Evolutionary conservation across 106 monocot species (phyloP).

Genomic region (Allium fistulosum): DNA sequence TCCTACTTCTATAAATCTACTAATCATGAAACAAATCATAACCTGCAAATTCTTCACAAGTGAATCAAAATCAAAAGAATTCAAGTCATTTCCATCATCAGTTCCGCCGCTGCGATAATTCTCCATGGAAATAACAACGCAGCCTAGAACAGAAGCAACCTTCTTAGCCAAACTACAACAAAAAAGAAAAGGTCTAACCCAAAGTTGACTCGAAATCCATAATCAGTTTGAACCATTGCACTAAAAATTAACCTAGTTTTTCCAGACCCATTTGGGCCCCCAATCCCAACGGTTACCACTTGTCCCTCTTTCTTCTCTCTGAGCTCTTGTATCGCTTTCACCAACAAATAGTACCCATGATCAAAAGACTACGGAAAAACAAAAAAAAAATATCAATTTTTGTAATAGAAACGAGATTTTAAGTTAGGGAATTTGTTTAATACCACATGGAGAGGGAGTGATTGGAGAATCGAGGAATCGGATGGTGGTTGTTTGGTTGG

Average conservation of each 20-base stretch:
- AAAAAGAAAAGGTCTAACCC: neutral
- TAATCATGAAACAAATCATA: neutral
- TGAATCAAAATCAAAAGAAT: slow-evolving; percentile 68
- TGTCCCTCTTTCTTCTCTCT: slow-evolving; percentile 80
- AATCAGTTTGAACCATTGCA: neutral
- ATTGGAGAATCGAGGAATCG: slow-evolving; percentile 82
- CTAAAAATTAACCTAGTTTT: slow-evolving; percentile 62
- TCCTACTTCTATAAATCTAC: neutral
- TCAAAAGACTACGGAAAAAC: slow-evolving; percentile 58
- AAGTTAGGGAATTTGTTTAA: neutral
- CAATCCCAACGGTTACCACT: slow-evolving; percentile 81
- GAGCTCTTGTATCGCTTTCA: slow-evolving; percentile 94
- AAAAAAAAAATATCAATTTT: neutral
- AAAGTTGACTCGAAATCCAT: neutral
- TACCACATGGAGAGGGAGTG: slow-evolving; percentile 95
- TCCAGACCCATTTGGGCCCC: slow-evolving; percentile 95
- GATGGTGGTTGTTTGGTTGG: slow-evolving; percentile 19
- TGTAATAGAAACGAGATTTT: neutral
- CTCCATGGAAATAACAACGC: slow-evolving; percentile 89
- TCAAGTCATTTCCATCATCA: slow-evolving; percentile 82
- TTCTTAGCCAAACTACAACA: slow-evolving; percentile 81
- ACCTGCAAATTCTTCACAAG: slow-evolving; percentile 79
- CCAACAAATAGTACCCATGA: slow-evolving; percentile 90
- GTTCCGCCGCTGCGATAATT: slow-evolving; percentile 63
- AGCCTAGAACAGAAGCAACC: slow-evolving; percentile 85